Evolutionary conservation across 2,329 filamentous ascomycete genomes (phyloP).

Genomic region (Graphilbum sp.): DNA sequence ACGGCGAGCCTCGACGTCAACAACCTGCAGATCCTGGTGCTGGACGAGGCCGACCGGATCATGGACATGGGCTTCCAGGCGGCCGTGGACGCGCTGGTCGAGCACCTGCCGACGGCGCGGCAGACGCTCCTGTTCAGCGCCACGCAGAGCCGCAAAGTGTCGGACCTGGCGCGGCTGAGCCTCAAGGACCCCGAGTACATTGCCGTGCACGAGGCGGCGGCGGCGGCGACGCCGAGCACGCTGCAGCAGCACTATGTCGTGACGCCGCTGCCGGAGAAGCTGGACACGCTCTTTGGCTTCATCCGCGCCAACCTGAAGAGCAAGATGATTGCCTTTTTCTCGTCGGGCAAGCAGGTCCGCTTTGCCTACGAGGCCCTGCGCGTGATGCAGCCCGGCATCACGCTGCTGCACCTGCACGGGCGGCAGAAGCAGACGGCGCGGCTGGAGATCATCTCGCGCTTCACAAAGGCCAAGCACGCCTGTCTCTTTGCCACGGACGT

Average conservation of each 20-base stretch:
- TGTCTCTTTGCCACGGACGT: constrained; percentile 95
- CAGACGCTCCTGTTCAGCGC: constrained; percentile 94
- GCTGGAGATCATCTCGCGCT: constrained; percentile 72
- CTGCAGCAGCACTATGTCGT: constrained; percentile 86
- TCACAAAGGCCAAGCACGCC: constrained; percentile 62
- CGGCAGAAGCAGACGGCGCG: constrained; percentile 84
- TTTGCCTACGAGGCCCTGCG: constrained; percentile 91
- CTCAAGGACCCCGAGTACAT: constrained; percentile 88
- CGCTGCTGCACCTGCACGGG: constrained; percentile 81
- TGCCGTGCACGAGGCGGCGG: constrained; percentile 73
- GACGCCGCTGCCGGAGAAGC: constrained; percentile 71
- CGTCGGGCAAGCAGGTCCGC: constrained; percentile 88
- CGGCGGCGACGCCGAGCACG: constrained; percentile 62
- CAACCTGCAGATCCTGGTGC: constrained; percentile 78
- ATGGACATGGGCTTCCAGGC: constrained; percentile 94
- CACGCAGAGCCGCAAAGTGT: constrained; percentile 88
- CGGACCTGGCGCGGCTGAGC: constrained; percentile 76
- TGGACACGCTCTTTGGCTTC: constrained; percentile 87
- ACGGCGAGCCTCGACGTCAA: constrained; percentile 30
- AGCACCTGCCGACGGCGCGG: constrained; percentile 69
- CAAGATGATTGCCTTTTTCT: constrained; percentile 92
- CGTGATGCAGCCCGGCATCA: constrained; percentile 85
- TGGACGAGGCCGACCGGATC: constrained; percentile 93
- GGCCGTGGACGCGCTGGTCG: constrained; percentile 80
- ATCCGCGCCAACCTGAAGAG: constrained; percentile 79